Base-by-base conservation (phyloP, 129 eudicot genomes). In the Mikania micrantha region DNA sequence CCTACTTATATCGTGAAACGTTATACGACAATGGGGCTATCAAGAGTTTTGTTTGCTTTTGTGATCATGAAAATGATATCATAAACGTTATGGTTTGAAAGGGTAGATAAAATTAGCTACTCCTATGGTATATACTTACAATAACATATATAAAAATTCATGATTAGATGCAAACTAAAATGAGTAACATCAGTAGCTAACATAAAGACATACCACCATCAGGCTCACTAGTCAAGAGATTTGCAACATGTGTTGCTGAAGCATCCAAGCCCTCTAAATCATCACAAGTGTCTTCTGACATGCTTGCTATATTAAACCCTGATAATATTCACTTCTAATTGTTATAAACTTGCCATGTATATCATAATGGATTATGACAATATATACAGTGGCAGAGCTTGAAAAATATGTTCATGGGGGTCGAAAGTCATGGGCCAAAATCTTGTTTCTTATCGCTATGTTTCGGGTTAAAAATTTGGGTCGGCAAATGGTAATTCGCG, bases 181-280 rank as follows among this genome's bases (percentile, higher is more conserved):
- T 15, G 5, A 40, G 66, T 48, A 49, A 34, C n/a, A n/a, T n/a
- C n/a, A n/a, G n/a, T n/a, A n/a, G n/a, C 19, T 40, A 29, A 42
- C 20, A 35, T 2, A 41, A 13, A 38, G 9, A 75, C 66, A 27
- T 82, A 82, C 87, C 73, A 64, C 78, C 69, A 60, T 78, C 80
- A 3, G 83, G 87, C 64, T 82, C 87, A 39, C 63, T 60, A 7
- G 76, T 41, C 66, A 82, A 78, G 48, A 82, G 78, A 67, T 78
- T 82, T 44, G 87, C 83, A 66, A 82, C 79, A 74, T 82, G 83
- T 65, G 83, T 50, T 22, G 87, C 83, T 40, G 87, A 82, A 70
- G 83, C 76, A 78, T 78, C 87, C 72, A 82, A 78, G 15, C 87
- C 79, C 52, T 82, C 87, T 54, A 82, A 39, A 71, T 82, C 81